Evolutionary conservation across 768 basidiomycete species (phyloP).

Genomic region (Porpolomopsis calyptriformis): DNA sequence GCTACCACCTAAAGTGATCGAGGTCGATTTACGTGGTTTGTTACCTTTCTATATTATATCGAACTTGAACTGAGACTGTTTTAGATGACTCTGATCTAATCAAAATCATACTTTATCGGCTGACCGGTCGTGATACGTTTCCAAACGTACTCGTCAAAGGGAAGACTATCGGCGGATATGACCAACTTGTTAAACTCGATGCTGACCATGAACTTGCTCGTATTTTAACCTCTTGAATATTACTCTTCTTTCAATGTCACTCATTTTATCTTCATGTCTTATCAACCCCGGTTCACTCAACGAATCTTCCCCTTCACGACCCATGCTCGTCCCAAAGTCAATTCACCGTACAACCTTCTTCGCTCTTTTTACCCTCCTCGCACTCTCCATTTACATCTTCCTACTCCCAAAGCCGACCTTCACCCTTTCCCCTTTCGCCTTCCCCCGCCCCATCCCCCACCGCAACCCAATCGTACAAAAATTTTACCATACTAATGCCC

Average conservation of each 20-base stretch:
- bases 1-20: slow-evolving; percentile 59
- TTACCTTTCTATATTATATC: slow-evolving; percentile 5
- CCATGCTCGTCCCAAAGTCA: slow-evolving; percentile 25
- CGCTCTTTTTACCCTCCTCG: slow-evolving; percentile 40
- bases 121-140: slow-evolving; percentile 61
- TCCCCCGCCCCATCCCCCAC: not conserved
- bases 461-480: not conserved
- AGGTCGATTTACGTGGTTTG: slow-evolving; percentile 64
- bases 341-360: slow-evolving; percentile 45
- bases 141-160: slow-evolving; percentile 66
- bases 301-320: not conserved
- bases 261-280: not conserved
- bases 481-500: slow-evolving; percentile 8
- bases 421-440: slow-evolving; percentile 2
- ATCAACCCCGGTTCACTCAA: not conserved
- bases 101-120: slow-evolving; percentile 53
- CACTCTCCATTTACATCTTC: slow-evolving; percentile 46
- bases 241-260: not conserved
- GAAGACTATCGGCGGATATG: slow-evolving; percentile 54
- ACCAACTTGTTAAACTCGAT: slow-evolving; percentile 46
- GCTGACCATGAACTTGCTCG: slow-evolving; percentile 31
- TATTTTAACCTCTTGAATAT: slow-evolving; percentile 23
- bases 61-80: not conserved
- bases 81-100: slow-evolving; percentile 53
- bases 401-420: slow-evolving; percentile 22